phyloP scores from a whole-genome alignment of 164 flowering plant genomes.

The Stephania cephalantha region DNA sequence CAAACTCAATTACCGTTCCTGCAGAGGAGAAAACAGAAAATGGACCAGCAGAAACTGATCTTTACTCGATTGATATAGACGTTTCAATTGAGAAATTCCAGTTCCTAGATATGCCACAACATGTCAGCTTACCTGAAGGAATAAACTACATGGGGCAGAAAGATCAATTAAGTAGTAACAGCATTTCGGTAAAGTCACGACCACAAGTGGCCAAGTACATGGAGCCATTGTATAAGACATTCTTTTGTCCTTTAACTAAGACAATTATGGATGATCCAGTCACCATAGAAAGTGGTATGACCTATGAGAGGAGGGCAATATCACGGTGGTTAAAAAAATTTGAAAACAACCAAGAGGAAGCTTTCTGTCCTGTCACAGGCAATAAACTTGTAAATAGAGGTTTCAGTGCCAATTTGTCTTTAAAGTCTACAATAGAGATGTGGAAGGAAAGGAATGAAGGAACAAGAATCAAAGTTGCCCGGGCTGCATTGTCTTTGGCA shows the following conservation, averaged over 20 bases:
- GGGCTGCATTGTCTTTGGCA: conserved; percentile 56
- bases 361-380: conserved; percentile 59
- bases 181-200: neutral
- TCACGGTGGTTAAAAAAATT: conserved; percentile 40
- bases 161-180: neutral
- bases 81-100: conserved; percentile 22
- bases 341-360: conserved; percentile 20
- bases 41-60: conserved; percentile 36
- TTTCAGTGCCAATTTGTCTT: conserved; percentile 46
- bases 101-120: conserved; percentile 20
- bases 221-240: conserved; percentile 57
- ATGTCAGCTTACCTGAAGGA: neutral
- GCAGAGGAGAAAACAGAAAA: conserved; percentile 5
- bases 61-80: conserved; percentile 32
- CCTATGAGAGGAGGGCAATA: conserved; percentile 62
- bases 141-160: neutral
- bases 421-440: conserved; percentile 60
- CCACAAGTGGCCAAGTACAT: conserved; percentile 29
- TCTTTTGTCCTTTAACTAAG: conserved; percentile 68
- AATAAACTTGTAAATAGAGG: conserved; percentile 32
- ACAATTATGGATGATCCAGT: conserved; percentile 77
- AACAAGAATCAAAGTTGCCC: conserved; percentile 49
- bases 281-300: conserved; percentile 59
- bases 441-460: conserved; percentile 74
- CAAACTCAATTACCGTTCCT: neutral